phyloP scores from a whole-genome alignment of 768 basidiomycete genomes.

The Russula olivacea region DNA sequence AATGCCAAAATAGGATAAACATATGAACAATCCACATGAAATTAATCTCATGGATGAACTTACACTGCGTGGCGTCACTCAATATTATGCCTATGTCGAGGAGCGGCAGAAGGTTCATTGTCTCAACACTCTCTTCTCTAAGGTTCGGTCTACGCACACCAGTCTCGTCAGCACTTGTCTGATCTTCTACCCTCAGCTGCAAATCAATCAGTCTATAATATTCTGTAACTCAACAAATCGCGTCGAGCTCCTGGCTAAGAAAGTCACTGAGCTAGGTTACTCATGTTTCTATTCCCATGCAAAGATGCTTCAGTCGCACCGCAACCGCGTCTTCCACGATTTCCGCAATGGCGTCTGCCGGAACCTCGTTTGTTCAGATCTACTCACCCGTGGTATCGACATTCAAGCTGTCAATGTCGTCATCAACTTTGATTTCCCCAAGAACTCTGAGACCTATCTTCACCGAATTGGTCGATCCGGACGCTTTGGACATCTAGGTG shows the following conservation, averaged over 20 bases:
- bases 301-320: conserved; percentile 98
- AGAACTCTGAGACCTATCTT: conserved; percentile 97
- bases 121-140: conserved; percentile 98
- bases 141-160: conserved; percentile 45
- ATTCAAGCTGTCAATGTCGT: conserved; percentile 99
- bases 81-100: conserved; percentile 99
- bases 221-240: conserved; percentile 99
- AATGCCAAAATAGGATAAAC: conserved; percentile 62
- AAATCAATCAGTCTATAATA: conserved; percentile 99
- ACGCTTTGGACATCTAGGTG: conserved; percentile 92
- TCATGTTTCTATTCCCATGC: conserved; percentile 99
- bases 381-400: conserved; percentile 98
- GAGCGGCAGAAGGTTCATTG: conserved; percentile 99
- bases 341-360: conserved; percentile 98
- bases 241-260: conserved; percentile 98
- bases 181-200: conserved; percentile 51
- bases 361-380: conserved; percentile 96
- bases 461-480: conserved; percentile 98
- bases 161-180: neutral
- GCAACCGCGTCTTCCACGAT: conserved; percentile 99
- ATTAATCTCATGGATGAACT: conserved; percentile 99
- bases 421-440: conserved; percentile 99
- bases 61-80: conserved; percentile 95
- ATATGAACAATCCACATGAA: conserved; percentile 93
- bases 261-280: conserved; percentile 98